These are phyloP conservation scores for Sarcodon sp. DNA, from an alignment of 768 basidiomycete genomes.

Conservation along the genomic window DNA sequence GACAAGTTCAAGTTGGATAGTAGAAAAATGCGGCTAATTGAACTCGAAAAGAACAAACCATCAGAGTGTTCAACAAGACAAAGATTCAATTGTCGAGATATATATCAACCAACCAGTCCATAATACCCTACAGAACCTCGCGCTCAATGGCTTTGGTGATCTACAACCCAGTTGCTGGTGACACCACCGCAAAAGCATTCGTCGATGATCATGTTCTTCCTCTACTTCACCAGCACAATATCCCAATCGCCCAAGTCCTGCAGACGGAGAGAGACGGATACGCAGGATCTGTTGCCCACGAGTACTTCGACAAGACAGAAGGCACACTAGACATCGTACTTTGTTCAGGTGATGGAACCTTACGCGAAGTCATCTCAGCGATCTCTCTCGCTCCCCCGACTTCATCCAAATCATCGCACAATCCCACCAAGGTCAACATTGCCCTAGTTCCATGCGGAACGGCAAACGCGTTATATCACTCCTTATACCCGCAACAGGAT, in stretches of 20 bases:
- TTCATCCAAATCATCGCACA: not conserved
- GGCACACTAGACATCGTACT: slow-evolving; percentile 37
- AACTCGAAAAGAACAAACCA: too few relatives aligned
- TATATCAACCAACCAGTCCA: too few relatives aligned
- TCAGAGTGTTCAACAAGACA: too few relatives aligned
- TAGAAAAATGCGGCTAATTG: too few relatives aligned
- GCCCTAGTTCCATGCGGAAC: slow-evolving; percentile 68
- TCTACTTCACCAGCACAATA: slow-evolving; percentile 31
- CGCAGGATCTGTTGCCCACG: slow-evolving; percentile 34
- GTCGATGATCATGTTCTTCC: slow-evolving; percentile 54
- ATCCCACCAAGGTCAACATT: slow-evolving; percentile 21
- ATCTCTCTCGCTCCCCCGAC: slow-evolving; percentile 15
- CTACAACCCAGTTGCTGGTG: slow-evolving; percentile 70
- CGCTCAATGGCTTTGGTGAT: slow-evolving; percentile 21
- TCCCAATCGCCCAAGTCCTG: slow-evolving; percentile 25
- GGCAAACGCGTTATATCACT: slow-evolving; percentile 85
- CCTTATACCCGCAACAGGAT: slow-evolving; percentile 40
- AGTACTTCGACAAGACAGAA: slow-evolving; percentile 21
- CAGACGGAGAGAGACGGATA: slow-evolving; percentile 41
- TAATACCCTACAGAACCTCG: too few relatives aligned
- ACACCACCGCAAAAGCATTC: slow-evolving; percentile 39
- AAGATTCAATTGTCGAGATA: too few relatives aligned
- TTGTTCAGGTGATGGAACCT: slow-evolving; percentile 84
- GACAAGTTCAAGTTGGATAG: too few relatives aligned
- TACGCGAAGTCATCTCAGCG: slow-evolving; percentile 76